A percentile compares a stretch with the other conserved stretches of the same genome.
phyloP scores from a whole-genome alignment of 768 basidiomycete genomes.

The Kondoa malvinella region DNA sequence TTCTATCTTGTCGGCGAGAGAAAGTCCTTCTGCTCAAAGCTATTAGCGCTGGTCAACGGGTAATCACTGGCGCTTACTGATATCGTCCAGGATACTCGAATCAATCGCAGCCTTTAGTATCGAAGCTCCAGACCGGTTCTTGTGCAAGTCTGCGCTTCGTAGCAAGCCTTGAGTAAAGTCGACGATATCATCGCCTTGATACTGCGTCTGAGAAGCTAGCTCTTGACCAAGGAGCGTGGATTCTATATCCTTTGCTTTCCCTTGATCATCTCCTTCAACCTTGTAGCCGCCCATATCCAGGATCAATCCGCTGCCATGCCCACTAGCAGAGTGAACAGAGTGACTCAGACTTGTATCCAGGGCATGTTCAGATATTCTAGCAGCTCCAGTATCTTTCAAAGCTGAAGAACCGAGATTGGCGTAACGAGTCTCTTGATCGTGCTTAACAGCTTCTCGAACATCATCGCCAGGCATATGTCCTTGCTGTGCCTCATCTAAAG shows the following conservation, averaged over 20 bases:
- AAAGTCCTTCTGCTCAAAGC: not conserved
- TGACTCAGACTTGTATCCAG: not conserved
- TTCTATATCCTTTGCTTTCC: conserved; percentile 13
- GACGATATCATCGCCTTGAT: conserved; percentile 19
- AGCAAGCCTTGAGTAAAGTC: conserved; percentile 22
- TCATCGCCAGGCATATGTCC: not conserved
- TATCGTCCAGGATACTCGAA: not conserved
- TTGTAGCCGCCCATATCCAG: conserved; percentile 75
- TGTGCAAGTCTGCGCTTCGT: conserved; percentile 20
- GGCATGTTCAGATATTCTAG: not conserved
- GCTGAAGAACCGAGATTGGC: not conserved
- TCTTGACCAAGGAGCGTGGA: conserved; percentile 7
- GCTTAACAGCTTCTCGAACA: not conserved
- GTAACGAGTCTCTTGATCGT: not conserved
- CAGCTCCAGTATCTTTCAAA: not conserved
- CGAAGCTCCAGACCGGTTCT: not conserved
- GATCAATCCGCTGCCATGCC: conserved; percentile 43
- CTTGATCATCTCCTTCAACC: conserved; percentile 30
- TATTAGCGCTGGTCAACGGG: not conserved
- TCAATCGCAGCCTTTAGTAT: not conserved
- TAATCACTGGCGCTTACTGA: not conserved
- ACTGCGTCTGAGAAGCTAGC: not conserved
- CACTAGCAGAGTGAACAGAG: not conserved
- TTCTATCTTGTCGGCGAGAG: not conserved
- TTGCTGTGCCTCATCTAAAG: not conserved